Conservation (phyloP, 2,329 filamentous ascomycete genomes). For the Cercospora sp. region DNA sequence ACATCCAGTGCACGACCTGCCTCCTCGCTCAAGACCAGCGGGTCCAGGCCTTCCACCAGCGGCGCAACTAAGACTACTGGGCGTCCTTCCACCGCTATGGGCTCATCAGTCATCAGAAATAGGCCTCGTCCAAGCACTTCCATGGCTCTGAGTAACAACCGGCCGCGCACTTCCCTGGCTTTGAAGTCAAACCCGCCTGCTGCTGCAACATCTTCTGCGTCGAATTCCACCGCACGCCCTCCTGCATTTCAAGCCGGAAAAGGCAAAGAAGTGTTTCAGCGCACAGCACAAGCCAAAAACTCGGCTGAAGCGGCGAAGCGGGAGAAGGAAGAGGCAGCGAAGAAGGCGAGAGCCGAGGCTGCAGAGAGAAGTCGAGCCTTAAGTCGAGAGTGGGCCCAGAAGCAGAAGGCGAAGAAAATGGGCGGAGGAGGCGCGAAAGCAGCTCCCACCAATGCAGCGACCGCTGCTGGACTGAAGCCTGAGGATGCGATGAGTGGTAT, state of each 20-base stretch:
- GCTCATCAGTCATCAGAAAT: background rate
- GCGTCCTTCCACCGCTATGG: conserved; percentile 3
- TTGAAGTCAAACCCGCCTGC: conserved; percentile 18
- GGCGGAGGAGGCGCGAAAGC: background rate
- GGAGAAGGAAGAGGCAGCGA: conserved; percentile 52
- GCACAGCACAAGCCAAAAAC: conserved; percentile 45
- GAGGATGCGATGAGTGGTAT: background rate
- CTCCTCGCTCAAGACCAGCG: conserved; percentile 1
- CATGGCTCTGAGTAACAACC: conserved; percentile 5
- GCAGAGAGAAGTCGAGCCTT: conserved; percentile 47
- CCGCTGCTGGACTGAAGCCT: background rate
- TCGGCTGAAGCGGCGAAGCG: conserved; percentile 43
- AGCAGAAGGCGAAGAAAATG: conserved; percentile 42
- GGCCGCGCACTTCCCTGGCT: conserved; percentile 14
- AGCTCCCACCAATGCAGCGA: background rate
- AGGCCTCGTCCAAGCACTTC: conserved; percentile 8
- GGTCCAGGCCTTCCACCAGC: background rate
- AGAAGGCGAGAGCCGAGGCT: conserved; percentile 48
- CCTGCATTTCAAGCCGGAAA: conserved; percentile 35
- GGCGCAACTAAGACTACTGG: background rate
- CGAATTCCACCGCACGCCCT: background rate
- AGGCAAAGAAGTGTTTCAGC: conserved; percentile 49
- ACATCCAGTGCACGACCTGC: conserved; percentile 12
- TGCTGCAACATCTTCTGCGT: background rate
- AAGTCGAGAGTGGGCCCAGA: conserved; percentile 53